Percentiles rank a stretch among this genome's conserved stretches.
phyloP scores from a whole-genome alignment of 2,329 filamentous ascomycete genomes.

The Hymenoscyphus fructigenus region DNA sequence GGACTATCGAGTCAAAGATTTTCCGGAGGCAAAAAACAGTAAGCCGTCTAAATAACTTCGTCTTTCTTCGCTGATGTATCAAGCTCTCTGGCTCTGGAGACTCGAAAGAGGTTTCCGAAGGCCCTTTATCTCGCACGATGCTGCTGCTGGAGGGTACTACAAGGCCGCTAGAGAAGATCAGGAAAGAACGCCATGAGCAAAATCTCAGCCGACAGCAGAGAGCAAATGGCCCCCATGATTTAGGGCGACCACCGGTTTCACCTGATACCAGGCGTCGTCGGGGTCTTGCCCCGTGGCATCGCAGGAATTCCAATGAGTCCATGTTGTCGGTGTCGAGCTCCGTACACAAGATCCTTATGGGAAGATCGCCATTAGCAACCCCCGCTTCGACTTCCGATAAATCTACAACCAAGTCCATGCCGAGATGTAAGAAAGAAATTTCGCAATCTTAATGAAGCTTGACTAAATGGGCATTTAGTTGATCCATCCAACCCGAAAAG shows the following conservation, averaged over 20 bases:
- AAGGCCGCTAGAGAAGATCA: constrained; percentile 22
- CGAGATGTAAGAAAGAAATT: constrained; percentile 22
- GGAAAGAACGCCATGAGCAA: constrained; percentile 12
- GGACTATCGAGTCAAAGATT: constrained; percentile 17
- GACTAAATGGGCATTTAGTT: constrained; percentile 19
- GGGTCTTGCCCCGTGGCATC: constrained; percentile 37
- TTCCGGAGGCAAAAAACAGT: constrained; percentile 20
- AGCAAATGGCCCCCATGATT: not conserved
- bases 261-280: constrained; percentile 22
- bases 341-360: constrained; percentile 32
- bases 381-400: constrained; percentile 19
- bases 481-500: constrained; percentile 28
- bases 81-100: not conserved
- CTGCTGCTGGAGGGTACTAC: constrained; percentile 29
- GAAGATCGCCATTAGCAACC: constrained; percentile 31
- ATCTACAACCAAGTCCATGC: not conserved
- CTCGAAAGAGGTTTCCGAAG: not conserved
- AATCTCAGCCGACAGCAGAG: not conserved
- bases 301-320: constrained; percentile 31
- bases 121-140: constrained; percentile 25
- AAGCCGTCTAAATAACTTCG: too few species aligned
- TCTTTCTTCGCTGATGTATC: too few species aligned
- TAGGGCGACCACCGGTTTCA: constrained; percentile 14
- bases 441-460: constrained; percentile 21
- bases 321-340: constrained; percentile 34